Conservation (phyloP, 2,329 filamentous ascomycete species). For the Nothopassalora personata region DNA sequence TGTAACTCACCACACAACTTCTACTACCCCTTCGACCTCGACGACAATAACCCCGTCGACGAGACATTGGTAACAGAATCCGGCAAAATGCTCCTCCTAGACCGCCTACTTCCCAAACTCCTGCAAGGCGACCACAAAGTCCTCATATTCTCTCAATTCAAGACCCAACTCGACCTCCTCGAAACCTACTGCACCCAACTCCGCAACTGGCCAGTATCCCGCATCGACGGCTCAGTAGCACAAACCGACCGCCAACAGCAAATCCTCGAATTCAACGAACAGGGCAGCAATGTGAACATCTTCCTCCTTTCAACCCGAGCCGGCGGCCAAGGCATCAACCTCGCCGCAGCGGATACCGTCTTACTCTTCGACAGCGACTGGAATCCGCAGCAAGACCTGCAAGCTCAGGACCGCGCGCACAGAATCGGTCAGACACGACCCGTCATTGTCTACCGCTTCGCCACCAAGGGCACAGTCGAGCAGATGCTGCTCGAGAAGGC, state of each 20-base stretch:
- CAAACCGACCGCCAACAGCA: conserved; percentile 54
- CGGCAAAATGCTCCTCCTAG: conserved; percentile 92
- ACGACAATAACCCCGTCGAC: conserved; percentile 57
- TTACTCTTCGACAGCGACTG: conserved; percentile 87
- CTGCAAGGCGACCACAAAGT: conserved; percentile 78
- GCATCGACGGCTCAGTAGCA: conserved; percentile 82
- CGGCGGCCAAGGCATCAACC: conserved; percentile 91
- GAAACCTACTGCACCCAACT: conserved; percentile 79
- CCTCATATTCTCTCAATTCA: conserved; percentile 95
- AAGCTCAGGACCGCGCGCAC: conserved; percentile 92
- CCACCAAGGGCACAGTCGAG: conserved; percentile 89
- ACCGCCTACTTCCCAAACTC: conserved; percentile 72
- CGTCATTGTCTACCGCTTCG: conserved; percentile 88
- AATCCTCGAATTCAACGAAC: conserved; percentile 46
- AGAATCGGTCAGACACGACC: conserved; percentile 89
- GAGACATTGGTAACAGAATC: conserved; percentile 79
- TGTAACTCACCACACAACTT: conserved; percentile 97
- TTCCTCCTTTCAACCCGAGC: conserved; percentile 88
- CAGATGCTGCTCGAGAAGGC: conserved; percentile 80
- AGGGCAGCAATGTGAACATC: conserved; percentile 49
- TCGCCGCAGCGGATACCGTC: conserved; percentile 85
- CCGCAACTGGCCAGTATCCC: conserved; percentile 73
- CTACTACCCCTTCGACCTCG: conserved; percentile 76
- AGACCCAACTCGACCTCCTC: conserved; percentile 84
- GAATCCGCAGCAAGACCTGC: conserved; percentile 95